phyloP scores from a whole-genome alignment of 1,284 basidiomycete genomes.

The Porogramme epimiltina region DNA sequence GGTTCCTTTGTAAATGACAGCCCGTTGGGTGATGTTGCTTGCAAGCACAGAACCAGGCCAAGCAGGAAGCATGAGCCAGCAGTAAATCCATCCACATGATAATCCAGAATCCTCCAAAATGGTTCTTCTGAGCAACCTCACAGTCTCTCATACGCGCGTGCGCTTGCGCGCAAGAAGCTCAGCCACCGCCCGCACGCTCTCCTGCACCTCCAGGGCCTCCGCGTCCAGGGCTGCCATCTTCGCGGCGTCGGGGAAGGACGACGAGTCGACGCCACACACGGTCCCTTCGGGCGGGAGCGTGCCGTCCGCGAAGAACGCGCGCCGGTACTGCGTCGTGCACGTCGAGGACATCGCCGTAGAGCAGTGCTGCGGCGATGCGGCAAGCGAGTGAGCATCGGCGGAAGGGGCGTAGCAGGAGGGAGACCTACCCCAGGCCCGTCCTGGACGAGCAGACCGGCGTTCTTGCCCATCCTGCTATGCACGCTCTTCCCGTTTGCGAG shows the following conservation, averaged over 20 bases:
- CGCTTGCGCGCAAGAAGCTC: neutral
- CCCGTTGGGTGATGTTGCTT: too few relatives aligned
- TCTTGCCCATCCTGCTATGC: neutral
- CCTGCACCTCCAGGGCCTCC: neutral
- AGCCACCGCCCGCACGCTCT: neutral
- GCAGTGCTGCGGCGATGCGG: neutral
- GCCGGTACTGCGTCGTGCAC: conserved; percentile 21
- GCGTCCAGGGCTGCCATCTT: neutral
- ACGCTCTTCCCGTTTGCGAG: neutral
- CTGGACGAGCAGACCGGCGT: neutral
- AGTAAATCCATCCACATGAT: too few relatives aligned
- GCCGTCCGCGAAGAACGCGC: conserved; percentile 28
- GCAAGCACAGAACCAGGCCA: too few relatives aligned
- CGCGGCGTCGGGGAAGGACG: conserved; percentile 13
- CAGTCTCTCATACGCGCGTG: too few relatives aligned
- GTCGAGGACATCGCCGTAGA: conserved; percentile 15
- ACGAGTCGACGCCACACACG: conserved; percentile 23
- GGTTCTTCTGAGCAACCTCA: too few relatives aligned
- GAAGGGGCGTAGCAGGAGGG: neutral
- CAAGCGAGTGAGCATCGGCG: neutral
- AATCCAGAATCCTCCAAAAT: too few relatives aligned
- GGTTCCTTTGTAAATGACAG: too few relatives aligned
- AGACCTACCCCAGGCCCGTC: neutral
- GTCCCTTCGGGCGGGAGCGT: conserved; percentile 27
- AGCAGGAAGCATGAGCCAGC: too few relatives aligned